These are phyloP conservation scores for Boletus sp. DNA, from an alignment of 768 basidiomycete genomes.

Conservation along the genomic window DNA sequence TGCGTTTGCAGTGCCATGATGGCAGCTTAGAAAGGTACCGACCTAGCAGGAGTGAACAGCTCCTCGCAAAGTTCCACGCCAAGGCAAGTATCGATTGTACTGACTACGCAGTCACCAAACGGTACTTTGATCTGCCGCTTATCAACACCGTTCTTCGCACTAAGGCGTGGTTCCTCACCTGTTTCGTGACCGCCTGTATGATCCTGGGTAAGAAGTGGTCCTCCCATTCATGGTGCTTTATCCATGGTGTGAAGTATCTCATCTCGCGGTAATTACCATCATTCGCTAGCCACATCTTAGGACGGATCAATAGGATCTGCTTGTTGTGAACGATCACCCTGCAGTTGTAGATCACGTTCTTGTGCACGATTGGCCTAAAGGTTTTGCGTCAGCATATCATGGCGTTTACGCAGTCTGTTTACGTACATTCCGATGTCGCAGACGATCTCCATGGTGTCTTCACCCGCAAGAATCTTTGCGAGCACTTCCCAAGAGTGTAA, in stretches of 20 bases:
- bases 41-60: constrained; percentile 95
- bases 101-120: constrained; percentile 93
- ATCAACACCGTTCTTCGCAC: not conserved
- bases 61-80: constrained; percentile 98
- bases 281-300: constrained; percentile 99
- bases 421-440: constrained; percentile 96
- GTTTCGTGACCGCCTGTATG: constrained; percentile 82
- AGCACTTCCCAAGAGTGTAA: constrained; percentile 98
- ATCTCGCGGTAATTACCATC: constrained; percentile 95
- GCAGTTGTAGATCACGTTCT: constrained; percentile 98
- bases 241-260: constrained; percentile 93
- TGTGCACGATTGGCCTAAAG: constrained; percentile 90
- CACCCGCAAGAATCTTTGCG: constrained; percentile 80
- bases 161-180: constrained; percentile 45
- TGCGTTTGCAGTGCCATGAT: too few species aligned
- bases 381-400: not conserved
- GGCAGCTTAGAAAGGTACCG: not conserved
- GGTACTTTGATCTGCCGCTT: constrained; percentile 74
- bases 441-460: constrained; percentile 78
- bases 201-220: constrained; percentile 90
- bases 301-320: constrained; percentile 89
- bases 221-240: constrained; percentile 83
- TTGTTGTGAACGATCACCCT: constrained; percentile 84
- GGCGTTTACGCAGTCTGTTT: not conserved
- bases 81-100: constrained; percentile 92